A percentile compares a stretch with the other conserved stretches of the same genome.
Evolutionary conservation across 139 green algal species (phyloP).

Genomic region (Chlorella vulgaris): DNA sequence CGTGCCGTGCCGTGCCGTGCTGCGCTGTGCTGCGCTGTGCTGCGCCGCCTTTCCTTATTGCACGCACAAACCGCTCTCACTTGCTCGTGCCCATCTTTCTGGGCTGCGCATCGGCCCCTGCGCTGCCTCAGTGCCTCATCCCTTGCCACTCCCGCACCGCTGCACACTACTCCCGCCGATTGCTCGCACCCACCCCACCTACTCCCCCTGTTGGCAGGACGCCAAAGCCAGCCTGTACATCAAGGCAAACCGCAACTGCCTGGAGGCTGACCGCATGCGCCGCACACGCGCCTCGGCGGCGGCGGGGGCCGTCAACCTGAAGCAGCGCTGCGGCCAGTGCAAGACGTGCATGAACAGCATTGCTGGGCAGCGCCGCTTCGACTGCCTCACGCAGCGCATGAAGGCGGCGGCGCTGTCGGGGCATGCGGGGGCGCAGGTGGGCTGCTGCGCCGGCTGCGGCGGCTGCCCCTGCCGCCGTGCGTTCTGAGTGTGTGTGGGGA

Average conservation of each 20-base stretch:
- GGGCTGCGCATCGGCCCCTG: background rate
- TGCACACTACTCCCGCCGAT: no score
- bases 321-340: slow-evolving; percentile 58
- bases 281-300: slow-evolving; percentile 48
- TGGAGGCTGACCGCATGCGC: slow-evolving; percentile 43
- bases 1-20: no score
- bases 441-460: background rate
- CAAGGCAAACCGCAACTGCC: slow-evolving; percentile 25
- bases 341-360: slow-evolving; percentile 56
- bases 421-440: slow-evolving; percentile 54
- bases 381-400: slow-evolving; percentile 75
- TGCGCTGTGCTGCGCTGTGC: no score
- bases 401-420: slow-evolving; percentile 70
- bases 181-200: background rate
- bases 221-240: slow-evolving; percentile 37
- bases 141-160: background rate
- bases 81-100: background rate
- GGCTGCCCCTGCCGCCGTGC: no score
- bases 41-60: no score
- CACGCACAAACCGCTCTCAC: no score
- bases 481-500: no score
- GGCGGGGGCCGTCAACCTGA: slow-evolving; percentile 52
- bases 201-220: slow-evolving; percentile 27
- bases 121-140: background rate
- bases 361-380: slow-evolving; percentile 50